Evolutionary conservation across 164 flowering plant species (phyloP), one percentile per base, ranked within the genome.

Genomic region (Vitis labrusca): DNA sequence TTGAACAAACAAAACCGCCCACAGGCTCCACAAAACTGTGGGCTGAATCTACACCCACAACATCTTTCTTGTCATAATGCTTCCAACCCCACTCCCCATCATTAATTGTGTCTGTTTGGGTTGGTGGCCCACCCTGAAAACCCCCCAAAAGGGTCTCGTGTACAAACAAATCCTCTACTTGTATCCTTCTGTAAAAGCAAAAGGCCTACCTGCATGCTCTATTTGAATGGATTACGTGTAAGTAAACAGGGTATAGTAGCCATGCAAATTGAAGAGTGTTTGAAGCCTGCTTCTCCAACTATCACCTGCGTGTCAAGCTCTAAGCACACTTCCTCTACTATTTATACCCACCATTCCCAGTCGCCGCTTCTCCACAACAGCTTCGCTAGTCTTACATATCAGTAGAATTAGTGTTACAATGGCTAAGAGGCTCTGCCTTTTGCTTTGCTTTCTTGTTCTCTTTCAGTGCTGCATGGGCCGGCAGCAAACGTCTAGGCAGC

Each of bases 221-320:
- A 14, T 47, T 61, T 52, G 13, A 16, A 13, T 2, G 8, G 15
- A 71, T 71, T 76, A 80, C 64, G 76, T 77, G 81, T 69, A 69
- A 71, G 55, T 15, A 50, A 3, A 14, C n/a, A 15, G 17, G 50
- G 56, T 13, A 37, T 15, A 8, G 27, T 59, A 15, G 64, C 65
- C 84, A 78, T 83, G 84, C 86, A 74, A 13, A 15, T 9, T 15
- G 77, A 72, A 76, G 67, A 70, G 71, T 78, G 82, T 71, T 83
- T 6, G 16, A 29, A 50, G 15, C 10, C 12, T 66, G 37, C 60
- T 73, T 54, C 49, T 47, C 56, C 58, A 71, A 47, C 68, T 7
- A 19, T 23, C 32, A 48, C 63, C 14, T 59, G 69, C 54, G 74
- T 77, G 78, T 75, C 82, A 30, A 23, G 12, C 59, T n/a, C 50